These are phyloP conservation scores for Tetraselmis striata DNA, from an alignment of 139 green algal genomes.

Conservation along the genomic window DNA sequence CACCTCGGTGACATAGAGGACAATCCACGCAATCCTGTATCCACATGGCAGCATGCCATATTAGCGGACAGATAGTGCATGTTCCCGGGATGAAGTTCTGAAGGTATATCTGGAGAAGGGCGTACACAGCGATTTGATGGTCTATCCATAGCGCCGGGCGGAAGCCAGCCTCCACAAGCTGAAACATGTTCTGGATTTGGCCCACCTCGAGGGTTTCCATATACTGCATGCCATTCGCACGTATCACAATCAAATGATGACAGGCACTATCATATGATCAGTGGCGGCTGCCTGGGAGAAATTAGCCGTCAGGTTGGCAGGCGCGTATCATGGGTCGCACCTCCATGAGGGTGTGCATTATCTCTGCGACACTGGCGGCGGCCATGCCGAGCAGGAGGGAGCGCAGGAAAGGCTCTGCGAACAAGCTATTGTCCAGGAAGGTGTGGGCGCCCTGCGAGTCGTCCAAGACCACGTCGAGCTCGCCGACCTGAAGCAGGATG, in stretches of 20 bases:
- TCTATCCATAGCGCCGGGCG: not conserved
- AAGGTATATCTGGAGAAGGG: no score
- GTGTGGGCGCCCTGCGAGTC: not conserved
- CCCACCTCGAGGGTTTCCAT: not conserved
- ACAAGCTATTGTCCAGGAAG: not conserved
- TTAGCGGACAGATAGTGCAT: no score
- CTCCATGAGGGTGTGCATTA: not conserved
- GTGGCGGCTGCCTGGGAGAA: no score
- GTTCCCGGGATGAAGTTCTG: no score
- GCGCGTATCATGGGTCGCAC: no score
- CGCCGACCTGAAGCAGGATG: not conserved
- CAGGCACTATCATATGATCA: no score
- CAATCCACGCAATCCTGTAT: conserved; percentile 43
- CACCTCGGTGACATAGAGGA: conserved; percentile 59
- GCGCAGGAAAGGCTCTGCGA: not conserved
- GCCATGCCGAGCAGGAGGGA: not conserved
- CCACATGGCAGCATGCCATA: no score
- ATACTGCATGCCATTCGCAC: not conserved
- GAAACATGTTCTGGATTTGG: not conserved
- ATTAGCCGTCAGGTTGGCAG: no score
- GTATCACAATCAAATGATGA: no score
- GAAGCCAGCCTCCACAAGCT: not conserved
- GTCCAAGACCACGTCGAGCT: not conserved
- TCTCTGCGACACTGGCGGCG: not conserved
- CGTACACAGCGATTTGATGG: not conserved